Evolutionary conservation across 345 rosid genomes (phyloP), one percentile per base, ranked within the genome.

Genomic region (Excoecaria agallocha): DNA sequence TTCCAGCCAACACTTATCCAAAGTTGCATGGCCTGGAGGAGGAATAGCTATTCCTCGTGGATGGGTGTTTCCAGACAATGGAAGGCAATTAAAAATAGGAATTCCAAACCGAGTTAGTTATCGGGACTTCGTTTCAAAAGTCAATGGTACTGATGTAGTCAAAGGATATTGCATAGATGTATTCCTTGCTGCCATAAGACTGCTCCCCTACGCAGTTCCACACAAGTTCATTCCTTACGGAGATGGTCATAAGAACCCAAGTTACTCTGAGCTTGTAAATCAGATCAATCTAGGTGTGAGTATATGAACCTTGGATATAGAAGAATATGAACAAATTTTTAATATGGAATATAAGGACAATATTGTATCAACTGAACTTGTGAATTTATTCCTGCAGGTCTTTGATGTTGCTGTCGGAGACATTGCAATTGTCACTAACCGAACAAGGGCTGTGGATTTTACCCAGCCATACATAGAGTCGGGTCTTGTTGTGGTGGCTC

Each of bases 1-100:
- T 76, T 88, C 93, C 72, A 94, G 80, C 85, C 97, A 94, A 56
- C 84, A 84, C 41, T 69, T 94, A 60, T 15, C 55, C 60, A 72
- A 72, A 79, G 97, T 90, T 83, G 81, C 85, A 57, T 94, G 98
- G 97, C 98, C 98, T 69, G 97, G 97, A 68, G 95, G 97, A 75
- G 61, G 45, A 62, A 76, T 79, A 37, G 78, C 25, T 41, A 84
- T 5, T 22, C 98, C 97, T 57, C 94, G 98, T 25, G 98, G 98
- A 71, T 94, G 98, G 97, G 91, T 92, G 41, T 89, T 94, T 65
- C 97, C 91, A 37, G 78, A 91, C 78, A 92, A 94, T 63, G 98
- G 97, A 68, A 87, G 83, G 79, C 72, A 82, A 74, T 75, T 94
- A 71, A 86, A 86, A 76, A 89, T 94, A 71, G 98, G 93, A 74